phyloP scores from a whole-genome alignment of 2,329 filamentous ascomycete genomes.

The Colletotrichum spinosum region DNA sequence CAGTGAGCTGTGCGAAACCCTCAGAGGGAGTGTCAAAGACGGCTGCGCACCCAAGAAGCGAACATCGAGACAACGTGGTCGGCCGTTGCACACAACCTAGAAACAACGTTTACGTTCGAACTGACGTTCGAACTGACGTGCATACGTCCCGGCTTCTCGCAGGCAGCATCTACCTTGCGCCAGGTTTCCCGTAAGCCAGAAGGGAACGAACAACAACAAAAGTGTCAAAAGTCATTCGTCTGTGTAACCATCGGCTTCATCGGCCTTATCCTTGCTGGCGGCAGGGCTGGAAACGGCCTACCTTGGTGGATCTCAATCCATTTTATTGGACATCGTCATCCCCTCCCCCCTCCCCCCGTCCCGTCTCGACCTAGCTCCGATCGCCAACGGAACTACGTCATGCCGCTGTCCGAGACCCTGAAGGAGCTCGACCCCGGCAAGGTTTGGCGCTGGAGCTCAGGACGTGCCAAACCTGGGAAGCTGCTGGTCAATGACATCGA shows the following conservation, averaged over 20 bases:
- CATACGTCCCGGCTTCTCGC: constrained; percentile 17
- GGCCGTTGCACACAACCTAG: background rate
- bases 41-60: background rate
- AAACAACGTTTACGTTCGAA: constrained; percentile 9
- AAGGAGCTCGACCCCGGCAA: constrained; percentile 28
- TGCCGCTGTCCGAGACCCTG: constrained; percentile 27
- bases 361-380: background rate
- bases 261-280: constrained; percentile 20
- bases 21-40: background rate
- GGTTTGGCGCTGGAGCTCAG: constrained; percentile 36
- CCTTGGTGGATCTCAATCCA: background rate
- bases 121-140: constrained; percentile 4
- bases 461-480: constrained; percentile 29
- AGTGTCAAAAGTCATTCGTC: constrained; percentile 21
- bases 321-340: background rate
- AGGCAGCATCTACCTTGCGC: constrained; percentile 13
- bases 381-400: constrained; percentile 9
- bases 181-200: background rate
- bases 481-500: constrained; percentile 36
- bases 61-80: background rate
- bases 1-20: background rate
- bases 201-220: background rate
- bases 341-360: too few relatives aligned
- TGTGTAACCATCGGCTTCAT: constrained; percentile 23
- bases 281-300: constrained; percentile 28